A percentile compares a stretch with the other conserved stretches of the same genome.
Conservation (phyloP, 352 stramenopile species). For the Globisporangium canariense region DNA sequence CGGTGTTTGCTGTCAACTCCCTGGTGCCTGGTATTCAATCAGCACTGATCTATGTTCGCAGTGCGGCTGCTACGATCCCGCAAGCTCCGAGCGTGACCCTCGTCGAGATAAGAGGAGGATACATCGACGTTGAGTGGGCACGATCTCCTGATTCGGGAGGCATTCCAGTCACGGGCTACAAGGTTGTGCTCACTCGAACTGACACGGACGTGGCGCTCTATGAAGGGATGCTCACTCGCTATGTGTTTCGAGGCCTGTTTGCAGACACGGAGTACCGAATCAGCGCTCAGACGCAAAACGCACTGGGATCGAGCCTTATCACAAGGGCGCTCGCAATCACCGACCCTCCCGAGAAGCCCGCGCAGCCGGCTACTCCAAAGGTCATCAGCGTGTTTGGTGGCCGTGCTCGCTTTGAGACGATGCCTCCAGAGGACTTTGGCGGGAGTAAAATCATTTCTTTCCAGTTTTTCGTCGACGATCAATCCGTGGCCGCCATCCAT, state of each 20-base stretch:
- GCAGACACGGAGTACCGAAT: conserved; percentile 34
- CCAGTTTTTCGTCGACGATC: conserved; percentile 28
- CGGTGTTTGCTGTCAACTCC: conserved; percentile 31
- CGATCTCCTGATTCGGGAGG: conserved; percentile 33
- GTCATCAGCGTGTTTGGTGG: conserved; percentile 31
- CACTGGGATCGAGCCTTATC: conserved; percentile 20
- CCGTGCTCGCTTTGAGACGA: conserved; percentile 23
- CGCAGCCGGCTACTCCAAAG: conserved; percentile 16
- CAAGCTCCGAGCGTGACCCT: conserved; percentile 16
- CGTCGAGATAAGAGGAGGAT: conserved; percentile 27
- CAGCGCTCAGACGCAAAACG: conserved; percentile 25
- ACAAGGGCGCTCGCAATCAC: conserved; percentile 19
- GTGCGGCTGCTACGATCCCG: conserved; percentile 18
- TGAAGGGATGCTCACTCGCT: conserved; percentile 10
- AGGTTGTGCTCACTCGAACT: conserved; percentile 16
- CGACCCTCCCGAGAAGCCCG: conserved; percentile 21
- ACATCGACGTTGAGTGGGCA: conserved; percentile 19
- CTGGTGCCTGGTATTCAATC: conserved; percentile 8
- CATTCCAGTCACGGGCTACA: conserved; percentile 20
- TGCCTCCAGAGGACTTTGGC: conserved; percentile 36
- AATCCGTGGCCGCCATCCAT: neutral
- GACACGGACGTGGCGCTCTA: conserved; percentile 19
- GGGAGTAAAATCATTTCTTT: conserved; percentile 29
- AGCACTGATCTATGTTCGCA: conserved; percentile 20
- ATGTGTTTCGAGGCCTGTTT: conserved; percentile 27